A percentile compares a stretch with the other conserved stretches of the same genome.
Evolutionary conservation across 116 monocot genomes (phyloP).

Genomic region (Iris pallida): DNA sequence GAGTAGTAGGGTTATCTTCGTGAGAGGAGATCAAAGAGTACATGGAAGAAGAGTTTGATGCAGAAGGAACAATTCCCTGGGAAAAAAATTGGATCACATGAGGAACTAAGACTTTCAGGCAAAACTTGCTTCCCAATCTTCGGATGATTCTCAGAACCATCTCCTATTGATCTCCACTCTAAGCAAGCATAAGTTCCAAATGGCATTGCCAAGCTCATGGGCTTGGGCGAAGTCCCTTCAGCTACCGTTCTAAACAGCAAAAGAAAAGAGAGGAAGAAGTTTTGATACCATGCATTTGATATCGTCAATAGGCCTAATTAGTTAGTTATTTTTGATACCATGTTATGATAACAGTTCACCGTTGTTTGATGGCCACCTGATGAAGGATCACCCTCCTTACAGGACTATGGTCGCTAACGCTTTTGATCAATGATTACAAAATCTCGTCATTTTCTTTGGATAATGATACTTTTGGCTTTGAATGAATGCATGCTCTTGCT

Average conservation of each 20-base stretch:
- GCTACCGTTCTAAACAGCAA: neutral
- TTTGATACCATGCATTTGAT: slow-evolving; percentile 15
- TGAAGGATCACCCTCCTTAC: no score
- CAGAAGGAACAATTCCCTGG: neutral
- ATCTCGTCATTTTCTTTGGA: no score
- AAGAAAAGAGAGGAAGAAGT: slow-evolving; percentile 14
- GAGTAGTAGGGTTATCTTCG: no score
- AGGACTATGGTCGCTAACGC: no score
- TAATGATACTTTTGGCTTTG: no score
- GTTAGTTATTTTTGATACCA: no score
- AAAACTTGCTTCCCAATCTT: slow-evolving; percentile 6
- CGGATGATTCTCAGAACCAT: neutral
- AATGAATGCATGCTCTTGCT: no score
- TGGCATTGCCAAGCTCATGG: slow-evolving; percentile 78
- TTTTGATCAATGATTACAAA: no score
- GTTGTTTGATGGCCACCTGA: no score
- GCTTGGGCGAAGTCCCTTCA: slow-evolving; percentile 41
- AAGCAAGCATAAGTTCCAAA: slow-evolving; percentile 23
- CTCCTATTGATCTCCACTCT: slow-evolving; percentile 6
- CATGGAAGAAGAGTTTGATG: neutral
- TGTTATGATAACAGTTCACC: no score
- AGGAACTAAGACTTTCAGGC: slow-evolving; percentile 6
- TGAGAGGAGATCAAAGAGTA: no score
- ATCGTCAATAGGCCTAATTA: slow-evolving; percentile 33
- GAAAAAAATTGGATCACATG: neutral